phyloP scores from a whole-genome alignment of 441 rosid species.

The Erodium texanum region DNA sequence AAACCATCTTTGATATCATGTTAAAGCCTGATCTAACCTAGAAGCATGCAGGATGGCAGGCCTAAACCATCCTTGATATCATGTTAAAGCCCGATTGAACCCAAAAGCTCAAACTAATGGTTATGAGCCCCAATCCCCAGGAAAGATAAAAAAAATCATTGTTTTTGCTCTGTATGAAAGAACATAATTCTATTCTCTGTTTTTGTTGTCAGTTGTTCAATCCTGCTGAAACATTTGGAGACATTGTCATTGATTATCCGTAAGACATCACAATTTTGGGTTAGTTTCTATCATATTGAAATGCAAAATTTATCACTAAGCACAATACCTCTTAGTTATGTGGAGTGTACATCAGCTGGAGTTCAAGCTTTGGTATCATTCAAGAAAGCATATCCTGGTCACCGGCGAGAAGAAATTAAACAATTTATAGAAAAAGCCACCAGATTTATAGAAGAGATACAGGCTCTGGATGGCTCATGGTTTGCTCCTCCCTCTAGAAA shows the following conservation, averaged over 20 bases:
- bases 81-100: too few relatives aligned
- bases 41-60: too few relatives aligned
- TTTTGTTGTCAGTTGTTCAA: conserved; percentile 61
- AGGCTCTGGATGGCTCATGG: conserved; percentile 66
- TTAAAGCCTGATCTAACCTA: too few relatives aligned
- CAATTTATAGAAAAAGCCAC: conserved; percentile 43
- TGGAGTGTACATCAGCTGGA: conserved; percentile 69
- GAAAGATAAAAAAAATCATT: too few relatives aligned
- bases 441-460: conserved; percentile 45
- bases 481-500: conserved; percentile 20
- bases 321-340: conserved; percentile 40
- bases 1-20: too few relatives aligned
- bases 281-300: not conserved
- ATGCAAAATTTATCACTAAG: conserved; percentile 5
- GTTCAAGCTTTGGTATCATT: conserved; percentile 58
- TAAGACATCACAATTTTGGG: conserved; percentile 35
- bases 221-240: conserved; percentile 98
- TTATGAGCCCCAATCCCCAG: too few relatives aligned
- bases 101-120: too few relatives aligned
- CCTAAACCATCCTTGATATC: too few relatives aligned
- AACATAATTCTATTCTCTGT: conserved; percentile 8
- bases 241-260: conserved; percentile 92
- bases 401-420: conserved; percentile 49
- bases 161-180: too few relatives aligned
- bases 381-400: conserved; percentile 44